Evolutionary conservation across 2,329 filamentous ascomycete genomes (phyloP).

Genomic region (Arthrobotrys sphaeroides): DNA sequence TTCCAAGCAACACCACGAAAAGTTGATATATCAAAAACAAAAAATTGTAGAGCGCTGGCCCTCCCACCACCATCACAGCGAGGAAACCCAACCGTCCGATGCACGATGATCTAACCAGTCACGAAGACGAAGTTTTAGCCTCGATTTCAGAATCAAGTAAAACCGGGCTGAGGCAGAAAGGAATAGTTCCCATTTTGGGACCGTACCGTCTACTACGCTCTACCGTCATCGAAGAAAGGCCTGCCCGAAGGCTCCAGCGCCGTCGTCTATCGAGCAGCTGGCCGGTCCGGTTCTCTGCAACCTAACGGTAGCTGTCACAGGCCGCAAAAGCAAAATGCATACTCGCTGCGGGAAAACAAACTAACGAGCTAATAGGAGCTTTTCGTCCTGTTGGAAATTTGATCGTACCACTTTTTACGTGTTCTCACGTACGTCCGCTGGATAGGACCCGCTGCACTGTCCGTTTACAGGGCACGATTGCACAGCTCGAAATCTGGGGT

Average conservation of each 20-base stretch:
- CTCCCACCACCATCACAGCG: conserved; percentile 30
- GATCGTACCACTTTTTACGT: conserved; percentile 53
- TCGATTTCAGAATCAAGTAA: conserved; percentile 49
- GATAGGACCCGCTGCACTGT: conserved; percentile 42
- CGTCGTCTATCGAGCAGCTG: conserved; percentile 43
- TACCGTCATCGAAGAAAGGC: neutral
- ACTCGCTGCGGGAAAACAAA: conserved; percentile 44
- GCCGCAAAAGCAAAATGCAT: conserved; percentile 48
- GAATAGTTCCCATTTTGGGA: conserved; percentile 38
- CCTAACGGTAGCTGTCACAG: conserved; percentile 46
- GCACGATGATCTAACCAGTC: conserved; percentile 54
- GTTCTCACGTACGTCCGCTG: conserved; percentile 37
- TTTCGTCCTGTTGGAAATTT: conserved; percentile 47
- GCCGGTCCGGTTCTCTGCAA: conserved; percentile 18
- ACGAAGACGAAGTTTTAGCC: conserved; percentile 53
- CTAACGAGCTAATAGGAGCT: conserved; percentile 53
- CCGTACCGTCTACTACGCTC: too few relatives aligned
- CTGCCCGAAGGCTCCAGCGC: conserved; percentile 43
- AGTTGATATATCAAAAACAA: conserved; percentile 49
- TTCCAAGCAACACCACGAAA: conserved; percentile 16
- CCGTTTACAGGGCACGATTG: conserved; percentile 20
- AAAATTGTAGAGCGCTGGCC: conserved; percentile 30
- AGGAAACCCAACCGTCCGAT: conserved; percentile 17
- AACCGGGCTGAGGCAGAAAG: conserved; percentile 50
- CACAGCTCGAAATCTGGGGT: conserved; percentile 52